phyloP scores from a whole-genome alignment of 495 filamentous ascomycete species.

The Aspergillus leporis region DNA sequence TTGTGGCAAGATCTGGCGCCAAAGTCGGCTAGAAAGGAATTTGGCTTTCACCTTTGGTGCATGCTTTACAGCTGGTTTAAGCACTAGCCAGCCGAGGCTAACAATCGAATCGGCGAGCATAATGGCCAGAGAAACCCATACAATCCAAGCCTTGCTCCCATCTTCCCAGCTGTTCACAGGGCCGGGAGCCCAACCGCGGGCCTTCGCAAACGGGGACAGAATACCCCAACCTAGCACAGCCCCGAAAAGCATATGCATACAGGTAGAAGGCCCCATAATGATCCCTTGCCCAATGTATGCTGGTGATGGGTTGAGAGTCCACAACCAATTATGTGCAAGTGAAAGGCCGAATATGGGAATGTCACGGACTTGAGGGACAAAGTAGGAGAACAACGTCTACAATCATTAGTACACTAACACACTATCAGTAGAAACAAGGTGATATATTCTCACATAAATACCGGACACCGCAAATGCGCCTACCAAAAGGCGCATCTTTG shows the following conservation, averaged over 20 bases:
- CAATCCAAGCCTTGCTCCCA: slow-evolving; percentile 97
- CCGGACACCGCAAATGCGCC: slow-evolving; percentile 60
- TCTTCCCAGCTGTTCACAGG: slow-evolving; percentile 81
- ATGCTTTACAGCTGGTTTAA: slow-evolving; percentile 56
- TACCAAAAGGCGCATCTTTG: slow-evolving; percentile 59
- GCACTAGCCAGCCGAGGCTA: slow-evolving; percentile 78
- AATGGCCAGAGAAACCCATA: slow-evolving; percentile 92
- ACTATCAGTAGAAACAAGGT: not conserved
- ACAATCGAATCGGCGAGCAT: slow-evolving; percentile 94
- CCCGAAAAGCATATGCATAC: slow-evolving; percentile 92
- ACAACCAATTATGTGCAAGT: slow-evolving; percentile 82
- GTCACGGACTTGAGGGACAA: slow-evolving; percentile 80
- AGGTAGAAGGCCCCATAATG: slow-evolving; percentile 89
- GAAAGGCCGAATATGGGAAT: slow-evolving; percentile 79
- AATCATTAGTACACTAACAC: slow-evolving; percentile 16
- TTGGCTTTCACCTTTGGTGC: slow-evolving; percentile 37
- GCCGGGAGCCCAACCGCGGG: slow-evolving; percentile 85
- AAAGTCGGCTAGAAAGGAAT: slow-evolving; percentile 27
- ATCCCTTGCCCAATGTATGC: slow-evolving; percentile 83
- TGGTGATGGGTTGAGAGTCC: slow-evolving; percentile 93
- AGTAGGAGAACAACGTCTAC: slow-evolving; percentile 87
- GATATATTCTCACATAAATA: slow-evolving; percentile 42
- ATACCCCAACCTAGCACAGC: slow-evolving; percentile 90
- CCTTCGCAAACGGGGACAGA: slow-evolving; percentile 83
- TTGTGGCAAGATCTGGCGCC: slow-evolving; percentile 27